Evolutionary conservation across 305 asterid species (phyloP).

Genomic region (Fraxinus velutina): DNA sequence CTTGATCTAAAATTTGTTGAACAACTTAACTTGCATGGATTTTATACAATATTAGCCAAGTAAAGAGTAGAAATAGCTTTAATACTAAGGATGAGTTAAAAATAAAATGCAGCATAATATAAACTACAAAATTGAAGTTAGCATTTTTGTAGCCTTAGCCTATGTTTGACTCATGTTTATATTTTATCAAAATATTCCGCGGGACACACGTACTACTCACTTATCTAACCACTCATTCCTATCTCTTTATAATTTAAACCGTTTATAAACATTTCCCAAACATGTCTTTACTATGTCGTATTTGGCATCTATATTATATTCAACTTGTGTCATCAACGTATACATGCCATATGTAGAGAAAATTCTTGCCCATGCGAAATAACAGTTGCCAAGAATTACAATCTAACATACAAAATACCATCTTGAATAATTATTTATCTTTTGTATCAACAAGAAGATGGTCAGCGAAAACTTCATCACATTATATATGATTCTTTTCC

Average conservation of each 20-base stretch:
- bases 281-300: background rate
- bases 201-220: background rate
- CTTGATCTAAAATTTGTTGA: constrained; percentile 18
- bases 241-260: background rate
- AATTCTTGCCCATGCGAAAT: background rate
- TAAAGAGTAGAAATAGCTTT: background rate
- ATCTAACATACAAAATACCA: constrained; percentile 4
- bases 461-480: background rate
- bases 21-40: background rate
- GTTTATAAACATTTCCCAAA: background rate
- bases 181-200: background rate
- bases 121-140: background rate
- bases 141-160: background rate
- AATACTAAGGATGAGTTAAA: constrained; percentile 1
- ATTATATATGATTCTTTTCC: background rate
- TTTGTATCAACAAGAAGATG: background rate
- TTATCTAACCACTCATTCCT: background rate
- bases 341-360: background rate
- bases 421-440: constrained; percentile 7
- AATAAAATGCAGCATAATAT: background rate
- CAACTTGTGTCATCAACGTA: background rate
- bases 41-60: background rate
- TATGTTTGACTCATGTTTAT: background rate
- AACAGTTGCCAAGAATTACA: constrained; percentile 8
- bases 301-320: background rate